Evolutionary conservation across 2,329 filamentous ascomycete species (phyloP).

Genomic region (Colletotrichum lindemuthianum): DNA sequence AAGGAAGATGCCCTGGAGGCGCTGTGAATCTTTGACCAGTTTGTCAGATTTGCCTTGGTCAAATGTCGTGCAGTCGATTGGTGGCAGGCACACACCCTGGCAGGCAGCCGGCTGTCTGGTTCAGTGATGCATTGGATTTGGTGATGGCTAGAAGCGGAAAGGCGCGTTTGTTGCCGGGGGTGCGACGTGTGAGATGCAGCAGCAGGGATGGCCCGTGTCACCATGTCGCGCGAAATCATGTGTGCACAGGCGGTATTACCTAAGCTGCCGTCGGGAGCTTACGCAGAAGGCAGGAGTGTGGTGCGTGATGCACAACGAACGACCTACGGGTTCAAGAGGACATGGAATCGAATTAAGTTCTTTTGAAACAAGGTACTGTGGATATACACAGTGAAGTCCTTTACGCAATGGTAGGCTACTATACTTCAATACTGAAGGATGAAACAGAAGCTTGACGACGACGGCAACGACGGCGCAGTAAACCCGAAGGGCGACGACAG

Average conservation of each 20-base stretch:
- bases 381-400: too few species aligned
- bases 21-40: neutral
- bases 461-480: too few species aligned
- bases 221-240: slow-evolving; percentile 33
- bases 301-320: neutral
- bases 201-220: slow-evolving; percentile 31
- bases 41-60: neutral
- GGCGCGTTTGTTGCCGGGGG: slow-evolving; percentile 22
- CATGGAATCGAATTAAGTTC: too few species aligned
- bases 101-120: slow-evolving; percentile 16
- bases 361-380: too few species aligned
- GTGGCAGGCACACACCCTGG: neutral
- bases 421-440: too few species aligned
- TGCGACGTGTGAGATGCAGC: slow-evolving; percentile 18
- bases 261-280: slow-evolving; percentile 2
- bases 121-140: slow-evolving; percentile 16
- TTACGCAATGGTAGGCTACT: too few species aligned
- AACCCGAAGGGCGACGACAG: too few species aligned
- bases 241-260: slow-evolving; percentile 24
- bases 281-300: neutral
- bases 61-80: slow-evolving; percentile 7
- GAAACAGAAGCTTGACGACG: too few species aligned
- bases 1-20: neutral
- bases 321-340: too few species aligned
- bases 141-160: slow-evolving; percentile 20